Evolutionary conservation across 129 eudicot species (phyloP), one percentile per base, ranked within the genome.

Genomic region (Centaurea solstitialis): DNA sequence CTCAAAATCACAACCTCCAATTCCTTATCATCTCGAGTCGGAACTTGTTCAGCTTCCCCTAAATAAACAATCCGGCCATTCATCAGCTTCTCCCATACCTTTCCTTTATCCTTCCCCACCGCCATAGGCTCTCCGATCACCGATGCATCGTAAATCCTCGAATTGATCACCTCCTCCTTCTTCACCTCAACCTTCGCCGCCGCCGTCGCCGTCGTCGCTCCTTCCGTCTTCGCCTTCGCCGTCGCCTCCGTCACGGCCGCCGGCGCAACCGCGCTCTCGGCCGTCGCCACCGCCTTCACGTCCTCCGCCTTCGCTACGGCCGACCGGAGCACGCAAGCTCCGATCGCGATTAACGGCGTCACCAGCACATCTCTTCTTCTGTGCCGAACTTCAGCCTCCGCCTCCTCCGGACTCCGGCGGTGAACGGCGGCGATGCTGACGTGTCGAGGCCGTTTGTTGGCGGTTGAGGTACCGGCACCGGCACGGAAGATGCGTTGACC

Each of bases 41-140:
- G 99, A 26, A 95, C 99, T 74, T 92, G 97, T 82, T 95, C 99
- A 28, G 99, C 99, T 81, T 95, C 99, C 24, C 99, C 99, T 83
- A 95, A 87, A 81, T 95, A 95, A 64, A 95, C 97, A 22, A 95
- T 68, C 84, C 98, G 79, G 43, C 94, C 98, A 81, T 88, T 91
- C 98, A 95, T 93, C 81, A 95, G 26, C 87, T 93, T 95, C 91
- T 95, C 99, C 98, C 97, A 95, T 13, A 88, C 98, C 70, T 88
- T 93, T 23, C 88, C 89, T 85, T 86, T 95, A 28, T 91, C 99
- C 83, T 95, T 95, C 82, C 99, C 99, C 85, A 95, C 24, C 78
- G 98, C 99, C 97, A 92, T 72, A 50, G 99, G 99, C 84, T 95
- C 99, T 78, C 99, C 99, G 0, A 95, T 95, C 85, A 79, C 97